Evolutionary conservation across 768 basidiomycete genomes (phyloP), one percentile per base, ranked within the genome.

Genomic region (Psilocybe tampanensis): DNA sequence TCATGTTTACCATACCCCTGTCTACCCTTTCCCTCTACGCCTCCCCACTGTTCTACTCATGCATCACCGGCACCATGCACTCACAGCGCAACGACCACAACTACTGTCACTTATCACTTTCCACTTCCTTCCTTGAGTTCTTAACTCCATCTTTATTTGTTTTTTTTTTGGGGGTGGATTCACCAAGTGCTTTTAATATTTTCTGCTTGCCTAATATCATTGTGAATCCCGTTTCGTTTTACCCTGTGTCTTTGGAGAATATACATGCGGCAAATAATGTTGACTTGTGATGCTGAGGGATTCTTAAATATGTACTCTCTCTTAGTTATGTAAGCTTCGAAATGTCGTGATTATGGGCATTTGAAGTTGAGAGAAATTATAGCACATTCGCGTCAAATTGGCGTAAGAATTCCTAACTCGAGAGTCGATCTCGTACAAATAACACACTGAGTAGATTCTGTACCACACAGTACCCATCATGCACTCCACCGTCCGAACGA

Each of bases 31-130:
- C 55, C 56, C 52, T 59, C 51, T 49, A 29, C 29, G 5, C 9
- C 29, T 4, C 29, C 9, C 29, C 9, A 29, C 29, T 33, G 41
- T 56, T 54, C 68, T 59, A 61, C 56, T 53, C 49, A 61, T 71
- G 66, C 49, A 61, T 71, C 66, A 65, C 76, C 73, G 76, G 73
- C 74, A 67, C 73, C 72, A 66, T 66, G 66, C 74, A 78, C 72
- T 72, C 68, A 65, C 68, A 61, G 66, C 66, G 54, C 52, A 70
- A n/a, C n/a, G n/a, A n/a, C 67, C 7, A 63, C 63, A 68, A 52
- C 66, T 65, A 66, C 44, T 64, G 66, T 68, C 66, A 60, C 64
- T 53, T 18, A 32, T 26, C 29, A 29, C 32, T 48, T 48, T 48
- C 47, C 24, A 17, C n/a, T 21, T 15, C 29, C 32, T n/a, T 48